phyloP scores from a whole-genome alignment of 1,284 basidiomycete genomes.

The Malassezia pachydermatis region DNA sequence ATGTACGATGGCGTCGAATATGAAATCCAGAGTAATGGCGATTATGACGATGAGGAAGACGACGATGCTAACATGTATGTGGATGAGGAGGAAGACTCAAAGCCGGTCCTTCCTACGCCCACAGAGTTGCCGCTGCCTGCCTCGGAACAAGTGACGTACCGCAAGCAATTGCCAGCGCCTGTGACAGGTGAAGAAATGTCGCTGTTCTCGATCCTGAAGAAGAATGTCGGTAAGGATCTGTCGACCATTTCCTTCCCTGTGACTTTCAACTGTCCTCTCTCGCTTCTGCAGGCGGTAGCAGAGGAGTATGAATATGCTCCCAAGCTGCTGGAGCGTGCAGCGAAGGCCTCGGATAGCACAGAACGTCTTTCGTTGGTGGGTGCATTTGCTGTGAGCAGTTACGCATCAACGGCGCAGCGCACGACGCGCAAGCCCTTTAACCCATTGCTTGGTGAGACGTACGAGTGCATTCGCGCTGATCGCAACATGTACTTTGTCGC shows the following conservation, averaged over 20 bases:
- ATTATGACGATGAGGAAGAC: conserved; percentile 29
- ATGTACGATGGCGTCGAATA: conserved; percentile 16
- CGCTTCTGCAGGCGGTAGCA: conserved; percentile 40
- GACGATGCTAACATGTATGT: conserved; percentile 29
- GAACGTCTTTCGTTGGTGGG: conserved; percentile 39
- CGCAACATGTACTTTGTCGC: conserved; percentile 38
- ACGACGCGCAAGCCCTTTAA: conserved; percentile 47
- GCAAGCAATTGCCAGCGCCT: conserved; percentile 55
- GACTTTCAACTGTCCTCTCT: conserved; percentile 48
- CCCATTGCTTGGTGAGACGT: conserved; percentile 46
- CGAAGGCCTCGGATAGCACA: conserved; percentile 30
- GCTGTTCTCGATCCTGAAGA: conserved; percentile 73
- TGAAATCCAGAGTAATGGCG: conserved; percentile 18
- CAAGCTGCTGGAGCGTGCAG: conserved; percentile 40
- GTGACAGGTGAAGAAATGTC: conserved; percentile 68
- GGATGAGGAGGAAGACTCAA: conserved; percentile 25
- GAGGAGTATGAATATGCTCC: conserved; percentile 48
- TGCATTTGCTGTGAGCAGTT: conserved; percentile 42
- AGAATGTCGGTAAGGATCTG: conserved; percentile 59
- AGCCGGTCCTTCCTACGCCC: no score
- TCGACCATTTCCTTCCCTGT: conserved; percentile 48
- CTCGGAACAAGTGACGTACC: conserved; percentile 25
- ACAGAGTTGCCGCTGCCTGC: neutral
- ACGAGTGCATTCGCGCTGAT: conserved; percentile 44
- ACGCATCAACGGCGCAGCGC: conserved; percentile 41